These are phyloP conservation scores for Linnemannia exigua DNA, from an alignment of 192 early-diverging fungal species.

Conservation along the genomic window DNA sequence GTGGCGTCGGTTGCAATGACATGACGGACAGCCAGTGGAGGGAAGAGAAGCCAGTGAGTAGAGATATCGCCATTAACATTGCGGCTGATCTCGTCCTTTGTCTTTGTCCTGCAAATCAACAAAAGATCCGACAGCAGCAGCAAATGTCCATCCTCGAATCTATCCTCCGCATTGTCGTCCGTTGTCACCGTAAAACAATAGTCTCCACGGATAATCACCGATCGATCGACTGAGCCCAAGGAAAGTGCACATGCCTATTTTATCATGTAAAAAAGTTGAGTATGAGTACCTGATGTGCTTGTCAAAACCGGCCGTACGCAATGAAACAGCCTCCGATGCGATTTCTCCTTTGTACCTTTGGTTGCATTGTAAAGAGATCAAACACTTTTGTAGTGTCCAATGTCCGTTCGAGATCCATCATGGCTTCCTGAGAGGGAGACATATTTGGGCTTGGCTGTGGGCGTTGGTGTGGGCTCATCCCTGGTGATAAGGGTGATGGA, in stretches of 20 bases:
- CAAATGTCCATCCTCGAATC: slow-evolving; percentile 53
- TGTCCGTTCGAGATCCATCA: slow-evolving; percentile 55
- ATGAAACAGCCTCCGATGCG: neutral
- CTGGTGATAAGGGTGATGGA: slow-evolving; percentile 45
- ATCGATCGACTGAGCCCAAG: slow-evolving; percentile 34
- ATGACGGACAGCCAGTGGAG: slow-evolving; percentile 61
- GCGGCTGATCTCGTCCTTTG: slow-evolving; percentile 44
- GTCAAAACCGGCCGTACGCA: no score
- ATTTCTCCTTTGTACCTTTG: slow-evolving; percentile 51
- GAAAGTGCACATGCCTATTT: slow-evolving; percentile 42
- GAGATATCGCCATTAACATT: slow-evolving; percentile 39
- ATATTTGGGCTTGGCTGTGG: slow-evolving; percentile 13
- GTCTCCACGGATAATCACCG: slow-evolving; percentile 38
- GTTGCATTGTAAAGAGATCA: slow-evolving; percentile 65
- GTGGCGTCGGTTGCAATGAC: slow-evolving; percentile 43
- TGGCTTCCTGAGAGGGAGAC: slow-evolving; percentile 10
- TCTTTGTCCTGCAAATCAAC: slow-evolving; percentile 58
- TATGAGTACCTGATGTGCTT: neutral
- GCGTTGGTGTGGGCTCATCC: slow-evolving; percentile 24
- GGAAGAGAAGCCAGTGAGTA: slow-evolving; percentile 58
- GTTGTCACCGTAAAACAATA: slow-evolving; percentile 38
- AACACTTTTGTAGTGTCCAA: slow-evolving; percentile 59
- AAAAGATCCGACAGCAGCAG: slow-evolving; percentile 62
- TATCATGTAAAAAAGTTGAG: neutral
- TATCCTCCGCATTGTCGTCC: slow-evolving; percentile 33